Base-by-base conservation (phyloP, 2,329 filamentous ascomycete species). In the Erysiphe neolycopersici region DNA sequence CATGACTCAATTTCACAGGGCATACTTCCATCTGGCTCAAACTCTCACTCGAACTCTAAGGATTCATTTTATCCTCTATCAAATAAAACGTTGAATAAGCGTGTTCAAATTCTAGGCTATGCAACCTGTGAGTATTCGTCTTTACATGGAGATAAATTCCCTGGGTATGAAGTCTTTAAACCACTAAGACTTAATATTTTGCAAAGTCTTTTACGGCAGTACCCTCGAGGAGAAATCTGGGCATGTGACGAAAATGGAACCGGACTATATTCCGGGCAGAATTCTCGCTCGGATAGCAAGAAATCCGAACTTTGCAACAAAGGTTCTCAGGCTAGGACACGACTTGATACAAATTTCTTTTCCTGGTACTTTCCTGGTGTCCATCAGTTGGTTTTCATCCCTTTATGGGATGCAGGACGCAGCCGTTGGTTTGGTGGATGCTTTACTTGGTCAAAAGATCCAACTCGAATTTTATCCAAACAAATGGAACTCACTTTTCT, bases 341-440 rank as follows among this genome's bases (percentile, higher is more conserved):
- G 49, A 41, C 40, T 48, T 4, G 60, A 61, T 41, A 54, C 47
- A 2, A 51, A 45, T n/a, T 48, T 56, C 12, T 48, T 67, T 0
- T 47, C 53, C 0, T 45, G 51, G 4, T 53, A 61, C 1, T 67
- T 69, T 14, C 61, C 64, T 0, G 60, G 59, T 0, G 64, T 64
- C 1, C 58, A 64, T 0, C 66, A 64, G 17, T 53, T 70, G 0
- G 58, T 62, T 0, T 60, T 69, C 31, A 53, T 69, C 0, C 67
- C 67, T 0, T 50, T 69, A 0, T 69, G 66, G 65, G 63, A 68
- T 47, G 50, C 60, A 0, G 53, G 61, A 3, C 60, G 58, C 42
- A 59, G 65, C 30, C 57, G 64, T 9, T 68, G 64, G 63, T 64
- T 63, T 32, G 63, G 65, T 3, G 64, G 61, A 1, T 64, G 64